Evolutionary conservation across 331 rosid species (phyloP), one percentile per base, ranked within the genome.

Genomic region (Phaseolus coccineus): DNA sequence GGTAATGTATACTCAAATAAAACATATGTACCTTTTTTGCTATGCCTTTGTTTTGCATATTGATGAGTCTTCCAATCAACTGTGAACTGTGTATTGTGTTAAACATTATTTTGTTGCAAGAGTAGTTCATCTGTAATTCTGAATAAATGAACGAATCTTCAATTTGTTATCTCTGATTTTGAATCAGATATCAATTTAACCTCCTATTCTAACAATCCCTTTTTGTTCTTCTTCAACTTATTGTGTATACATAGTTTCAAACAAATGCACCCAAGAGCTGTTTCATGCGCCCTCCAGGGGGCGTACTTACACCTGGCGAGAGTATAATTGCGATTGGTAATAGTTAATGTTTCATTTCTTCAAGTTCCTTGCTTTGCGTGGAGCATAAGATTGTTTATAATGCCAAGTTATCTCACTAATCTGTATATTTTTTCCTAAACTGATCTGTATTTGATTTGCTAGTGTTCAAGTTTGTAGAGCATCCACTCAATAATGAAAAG

Each of bases 201-300:
- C 9, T 4, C 2, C 51, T 46, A 12, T 46, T 46, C 51, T 46
- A 3, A 11, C 12, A 46, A 46, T 46, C 11, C 11, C 1, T 51
- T 74, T 55, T 47, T 78, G 22, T 28, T 82, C 30, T 67, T 71
- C 50, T 71, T 79, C 44, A 56, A 58, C 80, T 24, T 55, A 55
- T 56, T 56, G 44, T 48, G 69, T 39, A 8, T 76, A 28, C 83
- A 37, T 37, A 94, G 98, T 94, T 94, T 74, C 97, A 91, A 94
- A 94, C 98, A 27, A 94, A 94, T 80, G 91, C 96, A 63, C 98
- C 97, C 4, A 94, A 94, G 83, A 94, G 97, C 76, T 94, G 98
- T 81, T 94, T 94, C 88, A 94, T 94, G 98, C 98, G 97, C 44
- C 98, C 98, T 61, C 97, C 98, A 1, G 97, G 98, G 48, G 97